Evolutionary conservation across 208 protist genomes (phyloP).

Genomic region (Acanthamoeba triangularis): DNA sequence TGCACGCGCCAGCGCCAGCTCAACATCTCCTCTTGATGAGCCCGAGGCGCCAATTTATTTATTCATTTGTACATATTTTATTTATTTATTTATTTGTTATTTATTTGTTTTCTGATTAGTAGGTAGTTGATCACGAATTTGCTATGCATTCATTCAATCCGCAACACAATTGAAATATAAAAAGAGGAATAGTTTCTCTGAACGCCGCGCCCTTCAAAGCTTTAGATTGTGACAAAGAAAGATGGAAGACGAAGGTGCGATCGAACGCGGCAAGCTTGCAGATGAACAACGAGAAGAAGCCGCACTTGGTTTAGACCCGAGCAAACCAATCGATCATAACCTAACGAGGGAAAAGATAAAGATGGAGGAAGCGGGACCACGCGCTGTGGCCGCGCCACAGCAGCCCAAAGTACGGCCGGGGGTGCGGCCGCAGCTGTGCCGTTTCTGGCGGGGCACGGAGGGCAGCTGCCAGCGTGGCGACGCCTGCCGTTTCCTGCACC

Average conservation of each 20-base stretch:
- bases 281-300: no score
- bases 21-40: neutral
- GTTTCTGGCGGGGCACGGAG: neutral
- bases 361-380: no score
- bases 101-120: neutral
- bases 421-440: neutral
- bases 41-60: neutral
- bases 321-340: no score
- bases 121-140: no score
- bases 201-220: neutral
- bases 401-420: neutral
- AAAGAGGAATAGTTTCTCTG: neutral
- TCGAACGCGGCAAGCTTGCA: no score
- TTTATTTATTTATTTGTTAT: no score
- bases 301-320: no score
- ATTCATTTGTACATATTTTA: neutral
- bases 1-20: conserved; percentile 10
- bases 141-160: no score
- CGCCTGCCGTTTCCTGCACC: neutral
- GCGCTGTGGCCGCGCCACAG: neutral
- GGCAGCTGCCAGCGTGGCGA: conserved; percentile 8
- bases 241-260: no score
- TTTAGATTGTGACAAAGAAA: no score
- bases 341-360: no score
- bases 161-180: neutral